Conservation (phyloP, 768 basidiomycete species). For the Russula emetica region DNA sequence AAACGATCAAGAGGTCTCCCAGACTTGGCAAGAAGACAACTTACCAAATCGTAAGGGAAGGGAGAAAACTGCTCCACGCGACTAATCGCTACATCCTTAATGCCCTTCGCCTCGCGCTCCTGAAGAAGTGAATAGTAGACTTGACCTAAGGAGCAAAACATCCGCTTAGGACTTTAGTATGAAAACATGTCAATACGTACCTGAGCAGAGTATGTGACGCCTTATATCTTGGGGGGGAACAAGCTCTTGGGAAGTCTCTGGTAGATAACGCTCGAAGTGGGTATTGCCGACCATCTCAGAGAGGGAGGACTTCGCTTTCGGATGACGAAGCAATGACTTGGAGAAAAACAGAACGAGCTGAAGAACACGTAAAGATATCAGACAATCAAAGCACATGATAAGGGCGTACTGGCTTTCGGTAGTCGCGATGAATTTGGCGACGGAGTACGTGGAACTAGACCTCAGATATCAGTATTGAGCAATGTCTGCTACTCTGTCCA, state of each 20-base stretch:
- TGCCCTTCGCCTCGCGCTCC: slow-evolving; percentile 86
- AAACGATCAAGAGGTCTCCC: slow-evolving; percentile 15
- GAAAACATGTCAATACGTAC: slow-evolving; percentile 35
- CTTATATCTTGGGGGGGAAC: slow-evolving; percentile 82
- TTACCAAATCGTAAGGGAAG: slow-evolving; percentile 91
- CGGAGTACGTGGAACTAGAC: slow-evolving; percentile 90
- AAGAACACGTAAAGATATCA: slow-evolving; percentile 3
- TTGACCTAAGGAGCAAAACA: slow-evolving; percentile 54
- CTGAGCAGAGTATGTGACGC: slow-evolving; percentile 87
- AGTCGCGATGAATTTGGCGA: slow-evolving; percentile 95
- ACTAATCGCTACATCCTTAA: slow-evolving; percentile 92
- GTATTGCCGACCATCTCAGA: slow-evolving; percentile 88
- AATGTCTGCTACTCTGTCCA: slow-evolving; percentile 2
- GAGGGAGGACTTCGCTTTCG: slow-evolving; percentile 80
- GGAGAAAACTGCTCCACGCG: slow-evolving; percentile 94
- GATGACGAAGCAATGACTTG: slow-evolving; percentile 92
- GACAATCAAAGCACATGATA: slow-evolving; percentile 1
- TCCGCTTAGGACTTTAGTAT: neutral
- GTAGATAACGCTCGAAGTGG: slow-evolving; percentile 89
- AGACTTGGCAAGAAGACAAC: slow-evolving; percentile 30
- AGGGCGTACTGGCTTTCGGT: slow-evolving; percentile 82
- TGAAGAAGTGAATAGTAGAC: slow-evolving; percentile 87
- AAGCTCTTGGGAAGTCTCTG: slow-evolving; percentile 71
- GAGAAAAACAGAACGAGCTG: slow-evolving; percentile 96
- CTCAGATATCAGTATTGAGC: slow-evolving; percentile 16